phyloP scores from a whole-genome alignment of 2,329 filamentous ascomycete species.

The Diplodia mutila region DNA sequence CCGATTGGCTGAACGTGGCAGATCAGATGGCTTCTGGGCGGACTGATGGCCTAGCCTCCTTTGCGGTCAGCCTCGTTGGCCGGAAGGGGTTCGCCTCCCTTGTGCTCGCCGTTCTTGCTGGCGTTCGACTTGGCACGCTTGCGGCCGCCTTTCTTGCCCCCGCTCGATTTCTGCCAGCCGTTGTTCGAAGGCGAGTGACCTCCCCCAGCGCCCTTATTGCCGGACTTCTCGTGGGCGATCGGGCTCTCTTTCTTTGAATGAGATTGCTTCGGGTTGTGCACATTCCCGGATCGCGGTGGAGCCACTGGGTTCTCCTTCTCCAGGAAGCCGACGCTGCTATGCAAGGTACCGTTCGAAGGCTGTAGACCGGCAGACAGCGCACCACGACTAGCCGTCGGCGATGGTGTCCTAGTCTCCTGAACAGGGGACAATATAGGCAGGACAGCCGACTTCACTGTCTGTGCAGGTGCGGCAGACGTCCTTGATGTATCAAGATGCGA shows the following conservation, averaged over 20 bases:
- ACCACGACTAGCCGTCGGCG: slow-evolving; percentile 64
- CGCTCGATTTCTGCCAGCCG: slow-evolving; percentile 23
- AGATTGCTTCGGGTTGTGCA: not conserved
- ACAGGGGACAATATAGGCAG: slow-evolving; percentile 70
- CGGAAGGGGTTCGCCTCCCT: slow-evolving; percentile 47
- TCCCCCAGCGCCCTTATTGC: not conserved
- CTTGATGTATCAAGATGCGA: slow-evolving; percentile 46
- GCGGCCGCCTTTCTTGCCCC: slow-evolving; percentile 34
- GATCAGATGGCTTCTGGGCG: too few relatives aligned
- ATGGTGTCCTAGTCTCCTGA: slow-evolving; percentile 72
- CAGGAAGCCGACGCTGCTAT: not conserved
- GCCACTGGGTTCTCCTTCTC: not conserved
- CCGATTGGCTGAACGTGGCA: not conserved
- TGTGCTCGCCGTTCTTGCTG: slow-evolving; percentile 32
- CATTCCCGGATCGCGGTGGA: not conserved
- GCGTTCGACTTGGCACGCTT: slow-evolving; percentile 41
- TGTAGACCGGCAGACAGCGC: slow-evolving; percentile 37
- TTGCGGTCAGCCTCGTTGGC: slow-evolving; percentile 51
- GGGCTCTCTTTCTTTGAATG: slow-evolving; percentile 29
- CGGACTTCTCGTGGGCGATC: slow-evolving; percentile 33
- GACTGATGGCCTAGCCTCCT: slow-evolving; percentile 41
- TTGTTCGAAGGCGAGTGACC: slow-evolving; percentile 5
- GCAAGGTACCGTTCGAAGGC: slow-evolving; percentile 31
- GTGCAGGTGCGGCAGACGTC: slow-evolving; percentile 46
- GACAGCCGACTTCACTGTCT: slow-evolving; percentile 47